Base-by-base conservation (phyloP, 2,329 filamentous ascomycete genomes). In the Epichloe sylvatica region DNA sequence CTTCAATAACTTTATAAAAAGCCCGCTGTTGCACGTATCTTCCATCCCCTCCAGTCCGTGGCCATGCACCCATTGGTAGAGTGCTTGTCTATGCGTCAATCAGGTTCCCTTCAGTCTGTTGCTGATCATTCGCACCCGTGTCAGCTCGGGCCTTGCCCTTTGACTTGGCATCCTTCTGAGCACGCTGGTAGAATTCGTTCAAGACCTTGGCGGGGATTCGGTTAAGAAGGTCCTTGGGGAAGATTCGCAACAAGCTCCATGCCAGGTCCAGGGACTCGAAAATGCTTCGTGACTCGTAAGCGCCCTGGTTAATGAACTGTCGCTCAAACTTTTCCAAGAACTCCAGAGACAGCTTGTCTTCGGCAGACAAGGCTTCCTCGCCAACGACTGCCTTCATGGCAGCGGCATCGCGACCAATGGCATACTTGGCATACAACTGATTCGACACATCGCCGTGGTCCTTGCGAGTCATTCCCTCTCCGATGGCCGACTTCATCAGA, bases 401-500 rank as follows among this genome's bases (percentile, higher is more conserved):
- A 37, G 94, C 91, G 19, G 92, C 92, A 63, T 98, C 92, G 77
- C 91, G 90, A 65, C 92, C 92, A 65, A 98, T 97, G 68, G 92
- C 92, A 68, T 98, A 98, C 73, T 98, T 98, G 71, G 92, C 92
- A 68, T 98, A 98, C 56, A 98, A 80, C 76, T 98, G 92, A 76
- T 98, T 98, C 59, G 92, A 98, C 46, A 98, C 92, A 71, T 98
- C 92, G 59, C 88, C 87, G 70, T 98, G 92, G 63, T 98, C 94
- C 70, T 87, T 90, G 62, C 92, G 86, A 25, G 92, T 98, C 77
- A 90, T 91, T 56, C 88, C 88, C 72, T 97, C 90, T 61, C 92
- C 92, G 63, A 98, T 98, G 67, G 92, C 92, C 63, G 92, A 98
- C 73, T 98, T 98, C 92, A 98, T 98, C 65, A 98, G 84, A 80